Evolutionary conservation across 225 moss, liverwort and hornwort species (phyloP).

Genomic region (Asterella californica): DNA sequence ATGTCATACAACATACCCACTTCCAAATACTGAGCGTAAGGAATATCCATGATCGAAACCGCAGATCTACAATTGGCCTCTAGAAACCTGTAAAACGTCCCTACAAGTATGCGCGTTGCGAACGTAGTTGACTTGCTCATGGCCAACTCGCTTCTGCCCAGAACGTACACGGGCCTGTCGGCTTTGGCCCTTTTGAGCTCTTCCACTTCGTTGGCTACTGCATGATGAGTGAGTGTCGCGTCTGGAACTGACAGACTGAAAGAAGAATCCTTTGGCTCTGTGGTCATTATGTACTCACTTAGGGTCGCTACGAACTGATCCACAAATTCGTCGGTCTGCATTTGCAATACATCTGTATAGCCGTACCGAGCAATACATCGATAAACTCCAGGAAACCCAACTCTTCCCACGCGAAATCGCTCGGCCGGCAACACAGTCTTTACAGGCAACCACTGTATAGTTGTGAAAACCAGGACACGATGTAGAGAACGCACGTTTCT

Average conservation of each 20-base stretch:
- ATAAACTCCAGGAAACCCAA: slow-evolving; percentile 72
- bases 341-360: slow-evolving; percentile 65
- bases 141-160: slow-evolving; percentile 65
- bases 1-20: slow-evolving; percentile 78
- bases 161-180: slow-evolving; percentile 73
- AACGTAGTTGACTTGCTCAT: slow-evolving; percentile 44
- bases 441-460: slow-evolving; percentile 66
- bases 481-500: slow-evolving; percentile 69
- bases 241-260: background rate
- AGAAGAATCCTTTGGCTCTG: slow-evolving; percentile 8
- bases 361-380: slow-evolving; percentile 85
- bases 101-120: slow-evolving; percentile 44
- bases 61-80: slow-evolving; percentile 70
- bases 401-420: slow-evolving; percentile 77
- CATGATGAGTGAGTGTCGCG: slow-evolving; percentile 6
- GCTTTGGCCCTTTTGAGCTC: slow-evolving; percentile 50
- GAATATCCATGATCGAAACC: slow-evolving; percentile 62
- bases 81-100: slow-evolving; percentile 60
- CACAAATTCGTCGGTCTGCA: slow-evolving; percentile 62
- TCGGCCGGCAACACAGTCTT: slow-evolving; percentile 67
- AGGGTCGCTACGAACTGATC: slow-evolving; percentile 55
- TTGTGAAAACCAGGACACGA: slow-evolving; percentile 82
- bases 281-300: slow-evolving; percentile 30
- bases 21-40: slow-evolving; percentile 58
- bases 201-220: slow-evolving; percentile 39